Evolutionary conservation across 345 rosid genomes (phyloP).

Genomic region (rapeseed (Brassica napus)): Da-Ae NC_063442.1:37985501-37986000

Average conservation of each 20-base stretch:
- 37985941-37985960: constrained; percentile 86
- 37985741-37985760: constrained; percentile 42
- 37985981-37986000: constrained; percentile 75
- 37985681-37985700: background rate
- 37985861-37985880: constrained; percentile 4
- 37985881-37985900: constrained; percentile 37
- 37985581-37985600: too few relatives aligned
- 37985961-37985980: constrained; percentile 90
- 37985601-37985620: too few relatives aligned
- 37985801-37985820: constrained; percentile 57
- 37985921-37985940: constrained; percentile 68
- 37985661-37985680: background rate
- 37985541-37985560: too few relatives aligned
- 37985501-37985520: too few relatives aligned
- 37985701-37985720: background rate
- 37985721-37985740: background rate
- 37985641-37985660: background rate
- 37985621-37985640: too few relatives aligned
- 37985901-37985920: constrained; percentile 69
- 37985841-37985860: constrained; percentile 18
- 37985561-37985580: too few relatives aligned
- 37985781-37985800: constrained; percentile 50
- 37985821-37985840: constrained; percentile 11
- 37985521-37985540: too few relatives aligned
- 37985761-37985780: constrained; percentile 60